Base-by-base conservation (phyloP, 176 grass and related monocot genomes). In the Phoenix roebelenii region DNA sequence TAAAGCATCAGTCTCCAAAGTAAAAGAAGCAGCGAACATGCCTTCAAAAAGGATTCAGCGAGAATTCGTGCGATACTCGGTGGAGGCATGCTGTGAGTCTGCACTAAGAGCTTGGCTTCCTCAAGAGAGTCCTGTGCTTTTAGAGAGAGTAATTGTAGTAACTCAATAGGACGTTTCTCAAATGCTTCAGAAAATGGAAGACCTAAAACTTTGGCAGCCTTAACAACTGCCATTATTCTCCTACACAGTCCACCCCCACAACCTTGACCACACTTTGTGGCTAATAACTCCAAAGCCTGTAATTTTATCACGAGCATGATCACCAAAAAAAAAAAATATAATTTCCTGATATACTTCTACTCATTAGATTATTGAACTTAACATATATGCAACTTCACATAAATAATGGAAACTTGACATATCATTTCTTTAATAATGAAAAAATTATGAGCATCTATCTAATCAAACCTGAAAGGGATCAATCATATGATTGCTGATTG, bases 41-140 rank as follows among this genome's bases (percentile, higher is more conserved):
- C 92, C 92, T 91, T 97, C 60, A 97, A 60, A 79, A 91, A 97
- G 3, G 83, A 91, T 77, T 97, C 92, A 52, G 81, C 72, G 23
- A 97, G 75, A 79, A 97, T 90, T 69, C 79, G 79, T 60, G 92
- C 87, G 65, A 91, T 80, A 58, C 75, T 97, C 68, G 92, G 76
- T 49, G 87, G 72, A 68, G 84, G 81, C 70, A 91, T 84, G 66
- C 66, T 67, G 48, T 88, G 81, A 57, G 83, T 97, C 68, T 87
- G 79, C 61, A 97, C 75, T 7, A 97, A 74, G 76, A 97, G 74
- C 67, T 86, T 91, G 51, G 92, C 87, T 79, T 97, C 92, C 49
- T 97, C 75, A 73, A 90, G 80, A 74, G 87, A 91, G 63, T 88
- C 87, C 63, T 86, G 87, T 7, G 92, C 87, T 77, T 97, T 97